These are phyloP conservation scores for Magnusiomyces fungicola DNA, from an alignment of 1,139 yeast species.

Conservation along the genomic window DNA sequence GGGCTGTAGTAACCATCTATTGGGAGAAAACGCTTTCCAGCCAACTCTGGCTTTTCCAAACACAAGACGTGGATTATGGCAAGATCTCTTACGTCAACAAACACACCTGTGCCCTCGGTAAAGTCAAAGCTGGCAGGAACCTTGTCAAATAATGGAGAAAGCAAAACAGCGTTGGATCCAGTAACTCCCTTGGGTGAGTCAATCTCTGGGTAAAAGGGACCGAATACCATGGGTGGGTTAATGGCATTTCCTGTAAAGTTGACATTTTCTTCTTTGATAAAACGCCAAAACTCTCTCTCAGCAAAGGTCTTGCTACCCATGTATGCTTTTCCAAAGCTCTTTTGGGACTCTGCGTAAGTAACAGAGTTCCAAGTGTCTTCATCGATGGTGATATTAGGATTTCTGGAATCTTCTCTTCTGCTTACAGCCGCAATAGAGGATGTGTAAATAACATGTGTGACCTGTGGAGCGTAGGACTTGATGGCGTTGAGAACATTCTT, in stretches of 20 bases:
- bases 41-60: constrained; percentile 25
- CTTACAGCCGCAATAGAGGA: constrained; percentile 24
- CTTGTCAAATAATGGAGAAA: no score
- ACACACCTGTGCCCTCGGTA: neutral
- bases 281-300: constrained; percentile 40
- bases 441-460: constrained; percentile 20
- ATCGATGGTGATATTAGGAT: no score
- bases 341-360: no score
- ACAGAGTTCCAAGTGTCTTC: no score
- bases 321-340: constrained; percentile 26
- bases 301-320: constrained; percentile 35
- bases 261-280: constrained; percentile 32
- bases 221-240: constrained; percentile 41
- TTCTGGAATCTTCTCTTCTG: no score
- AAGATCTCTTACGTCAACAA: constrained; percentile 42
- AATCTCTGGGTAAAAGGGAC: no score
- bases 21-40: constrained; percentile 5
- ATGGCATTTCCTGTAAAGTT: constrained; percentile 36
- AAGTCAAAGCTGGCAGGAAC: no score
- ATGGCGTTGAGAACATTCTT: constrained; percentile 21
- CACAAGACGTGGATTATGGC: constrained; percentile 42
- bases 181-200: no score
- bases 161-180: no score
- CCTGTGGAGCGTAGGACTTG: constrained; percentile 18
- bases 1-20: constrained; percentile 32